phyloP scores from a whole-genome alignment of 2,329 filamentous ascomycete genomes.

The Lojkania enalia region DNA sequence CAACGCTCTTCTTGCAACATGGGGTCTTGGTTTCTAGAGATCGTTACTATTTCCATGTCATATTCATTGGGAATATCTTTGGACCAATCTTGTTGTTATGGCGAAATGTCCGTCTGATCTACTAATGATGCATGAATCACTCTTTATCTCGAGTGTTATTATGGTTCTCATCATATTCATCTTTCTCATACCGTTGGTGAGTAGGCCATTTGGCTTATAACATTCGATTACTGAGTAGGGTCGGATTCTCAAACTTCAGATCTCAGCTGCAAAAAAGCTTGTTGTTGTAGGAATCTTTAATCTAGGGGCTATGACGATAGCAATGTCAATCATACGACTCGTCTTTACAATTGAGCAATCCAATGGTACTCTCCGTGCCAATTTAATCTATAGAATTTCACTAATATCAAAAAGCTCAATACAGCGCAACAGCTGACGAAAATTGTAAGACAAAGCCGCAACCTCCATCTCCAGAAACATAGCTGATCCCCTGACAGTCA shows the following conservation, averaged over 20 bases:
- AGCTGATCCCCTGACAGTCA: slow-evolving; percentile 5
- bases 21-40: slow-evolving; percentile 2
- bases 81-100: slow-evolving; percentile 1
- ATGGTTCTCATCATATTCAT: slow-evolving; percentile 5
- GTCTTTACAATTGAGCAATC: not conserved
- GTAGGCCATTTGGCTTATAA: not conserved
- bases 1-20: not conserved
- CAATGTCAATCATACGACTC: slow-evolving; percentile 1
- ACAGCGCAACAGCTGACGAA: slow-evolving; percentile 1
- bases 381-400: slow-evolving; percentile 9
- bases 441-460: too few relatives aligned
- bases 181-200: slow-evolving; percentile 9
- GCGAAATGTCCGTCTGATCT: slow-evolving; percentile 3
- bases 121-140: not conserved
- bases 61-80: slow-evolving; percentile 2
- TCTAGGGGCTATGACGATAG: slow-evolving; percentile 5
- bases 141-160: slow-evolving; percentile 3
- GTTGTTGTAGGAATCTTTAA: slow-evolving; percentile 5
- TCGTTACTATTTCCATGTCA: not conserved
- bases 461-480: not conserved
- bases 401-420: too few relatives aligned
- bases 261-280: not conserved
- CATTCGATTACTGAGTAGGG: slow-evolving; percentile 6
- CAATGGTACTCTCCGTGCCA: not conserved
- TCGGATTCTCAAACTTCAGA: not conserved